Base-by-base conservation (phyloP, 192 early-diverging fungal genomes). In the Coemansia sp. region DNA sequence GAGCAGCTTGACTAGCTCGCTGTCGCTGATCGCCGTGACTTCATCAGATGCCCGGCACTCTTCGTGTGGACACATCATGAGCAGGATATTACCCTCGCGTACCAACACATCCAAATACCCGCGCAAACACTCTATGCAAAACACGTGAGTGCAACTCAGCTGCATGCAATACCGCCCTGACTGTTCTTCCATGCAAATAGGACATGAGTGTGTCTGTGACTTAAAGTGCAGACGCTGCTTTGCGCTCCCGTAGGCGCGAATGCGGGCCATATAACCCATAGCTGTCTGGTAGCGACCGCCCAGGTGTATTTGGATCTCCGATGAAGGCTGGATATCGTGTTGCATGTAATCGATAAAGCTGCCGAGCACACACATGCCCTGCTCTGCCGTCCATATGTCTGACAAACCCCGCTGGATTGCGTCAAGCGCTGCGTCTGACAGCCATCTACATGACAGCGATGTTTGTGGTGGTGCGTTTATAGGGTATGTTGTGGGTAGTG, bases 171-270 rank as follows among this genome's bases (percentile, higher is more conserved):
- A 67, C 25, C 29, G 52, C 19, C 66, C 73, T 0, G 73, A 56
- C 55, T 75, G 73, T 47, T 61, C 48, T 49, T 75, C 66, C 53
- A 69, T 56, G 54, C 66, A 75, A 5, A 75, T 73, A 2, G 49
- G 43, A 24, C 72, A 73, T 7, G 51, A 19, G 45, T 56, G 63
- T 1, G 60, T 50, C 12, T 49, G 65, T 19, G 57, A 17, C 32
- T 60, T 57, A 56, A 73, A 73, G 19, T 53, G 21, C 29, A 22
- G 17, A 24, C 8, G 37, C 23, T 21, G 32, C 43, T 49, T 49
- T 8, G 48, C n/a, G 48, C 19, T 49, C 19, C 48, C 48, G 48
- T 49, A 49, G 15, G 12, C 48, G 15, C 4, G 2, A 2, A 29
- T 55, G 7, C 12, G 11, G 14, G 7, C 1, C 29, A 55, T 29